Evolutionary conservation across 2,329 filamentous ascomycete species (phyloP), one percentile per base, ranked within the genome.

Genomic region (Esteya vermicola): DNA sequence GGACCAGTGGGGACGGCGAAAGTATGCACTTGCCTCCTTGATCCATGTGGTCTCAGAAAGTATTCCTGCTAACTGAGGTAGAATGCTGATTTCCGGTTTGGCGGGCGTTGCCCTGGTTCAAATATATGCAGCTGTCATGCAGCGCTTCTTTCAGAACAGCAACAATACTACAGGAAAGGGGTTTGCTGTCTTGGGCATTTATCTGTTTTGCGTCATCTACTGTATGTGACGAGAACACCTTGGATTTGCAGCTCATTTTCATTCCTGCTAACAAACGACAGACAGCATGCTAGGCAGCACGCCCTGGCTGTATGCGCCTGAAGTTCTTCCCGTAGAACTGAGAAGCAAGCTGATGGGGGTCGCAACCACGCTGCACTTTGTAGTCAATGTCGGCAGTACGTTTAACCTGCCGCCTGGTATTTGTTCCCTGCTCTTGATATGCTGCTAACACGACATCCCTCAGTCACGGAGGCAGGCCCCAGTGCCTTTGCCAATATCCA

Each of bases 51-150:
- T 19, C 22, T 18, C 19, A 19, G 6, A 12, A 33, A 16, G 22
- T 39, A 43, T 19, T 39, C 70, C 33, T 67, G 70, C 28, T 62
- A 70, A n/a, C n/a, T n/a, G n/a, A n/a, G n/a, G n/a, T 43, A 68
- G 64, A 35, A 75, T 76, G 72, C 61, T 76, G 10, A 51, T 76
- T 6, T 48, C 68, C 2, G 72, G 72, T 6, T 51, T 75, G 4
- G 47, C 53, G 5, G 65, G 67, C 1, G 61, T 75, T 32, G 58
- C 74, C 13, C 12, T 72, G n/a, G 63, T 71, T 36, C 68, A 75
- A 48, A 72, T 75, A 39, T 76, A 75, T 47, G 61, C 70, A 0
- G 68, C 72, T 2, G 64, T 75, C 32, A 75, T 76, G 68, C 71
- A 75, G 52, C 58, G 60, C 22, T 52, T 63, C 34, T 76, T 75